Conservation (phyloP, 176 grass and related monocot species). For the Avena insularis region DNA sequence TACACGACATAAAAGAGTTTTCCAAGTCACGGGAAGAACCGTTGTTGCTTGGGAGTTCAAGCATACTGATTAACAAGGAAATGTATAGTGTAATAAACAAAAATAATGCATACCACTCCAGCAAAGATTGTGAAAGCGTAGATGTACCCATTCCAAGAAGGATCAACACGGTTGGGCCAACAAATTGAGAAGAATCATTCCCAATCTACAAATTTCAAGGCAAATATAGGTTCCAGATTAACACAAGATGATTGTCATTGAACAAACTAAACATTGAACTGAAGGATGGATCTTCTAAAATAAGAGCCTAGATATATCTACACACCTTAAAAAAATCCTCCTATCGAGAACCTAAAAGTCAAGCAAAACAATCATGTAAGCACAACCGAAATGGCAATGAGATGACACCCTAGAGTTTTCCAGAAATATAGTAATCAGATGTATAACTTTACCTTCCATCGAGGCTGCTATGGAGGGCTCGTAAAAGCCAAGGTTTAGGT, state of each 20-base stretch:
- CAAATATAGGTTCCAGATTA: conserved; percentile 21
- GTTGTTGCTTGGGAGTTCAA: conserved; percentile 14
- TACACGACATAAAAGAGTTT: conserved; percentile 4
- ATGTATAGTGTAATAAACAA: not conserved
- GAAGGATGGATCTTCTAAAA: conserved; percentile 8
- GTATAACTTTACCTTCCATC: conserved; percentile 66
- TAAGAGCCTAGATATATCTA: conserved; percentile 13
- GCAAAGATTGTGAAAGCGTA: conserved; percentile 27
- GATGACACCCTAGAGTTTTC: conserved; percentile 8
- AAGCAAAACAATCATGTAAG: conserved; percentile 29
- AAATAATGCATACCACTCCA: not conserved
- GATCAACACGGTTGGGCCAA: conserved; percentile 82
- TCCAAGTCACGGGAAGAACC: not conserved
- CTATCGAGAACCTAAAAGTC: conserved; percentile 85
- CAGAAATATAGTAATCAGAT: conserved; percentile 5
- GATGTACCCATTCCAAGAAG: conserved; percentile 69
- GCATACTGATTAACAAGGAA: not conserved
- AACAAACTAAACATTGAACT: not conserved
- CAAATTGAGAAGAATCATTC: conserved; percentile 97
- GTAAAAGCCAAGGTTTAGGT: conserved; percentile 88
- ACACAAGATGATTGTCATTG: not conserved
- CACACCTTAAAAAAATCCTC: conserved; percentile 92
- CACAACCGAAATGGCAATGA: conserved; percentile 6
- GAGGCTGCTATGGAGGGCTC: conserved; percentile 88
- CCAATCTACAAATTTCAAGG: conserved; percentile 67